Evolutionary conservation across 2,329 filamentous ascomycete species (phyloP), one percentile per base, ranked within the genome.

Genomic region (Magnaporthales sp.): DNA sequence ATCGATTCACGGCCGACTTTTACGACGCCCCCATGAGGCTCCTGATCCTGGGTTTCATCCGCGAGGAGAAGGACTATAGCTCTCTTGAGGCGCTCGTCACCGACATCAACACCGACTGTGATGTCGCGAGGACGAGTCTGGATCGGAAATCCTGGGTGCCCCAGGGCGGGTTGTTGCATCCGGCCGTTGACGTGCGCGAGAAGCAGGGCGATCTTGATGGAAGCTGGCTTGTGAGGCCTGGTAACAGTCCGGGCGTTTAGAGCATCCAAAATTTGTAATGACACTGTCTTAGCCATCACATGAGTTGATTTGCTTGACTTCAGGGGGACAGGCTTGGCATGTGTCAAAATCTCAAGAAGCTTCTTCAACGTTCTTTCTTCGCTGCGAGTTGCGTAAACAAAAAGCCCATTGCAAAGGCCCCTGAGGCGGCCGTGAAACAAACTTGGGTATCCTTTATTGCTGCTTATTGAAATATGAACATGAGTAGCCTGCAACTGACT

Each of bases 71-170:
- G 75, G 92, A 98, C 80, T 99, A 99, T 79, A 86, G 89, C 68
- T 89, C 86, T 69, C 83, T 92, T 71, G 93, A 97, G 69, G 90
- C 89, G 38, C 81, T 98, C 74, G 87, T 98, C 61, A 86, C 89
- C 72, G 95, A 99, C 79, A 99, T 99, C 75, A 86, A 86, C 74
- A 85, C 89, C 71, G 95, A 98, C 80, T 96, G 95, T 73, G 86
- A 91, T 72, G 93, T 98, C 66, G 90, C 93, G 60, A 83, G 84
- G 71, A 80, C 82, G 72, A 95, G 92, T 79, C 79, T 99, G 73
- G 83, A 79, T 65, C 81, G 95, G 69, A 78, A 83, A 32, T 83
- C 77, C 27, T 99, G 83, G 86, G 78, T 75, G 64, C 81, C 82
- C 51, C 22, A 13, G 27, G 29, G 31, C 5, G 27, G n/a, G 30